Base-by-base conservation (phyloP, 768 basidiomycete species). In the Xerocomellus intermedius region DNA sequence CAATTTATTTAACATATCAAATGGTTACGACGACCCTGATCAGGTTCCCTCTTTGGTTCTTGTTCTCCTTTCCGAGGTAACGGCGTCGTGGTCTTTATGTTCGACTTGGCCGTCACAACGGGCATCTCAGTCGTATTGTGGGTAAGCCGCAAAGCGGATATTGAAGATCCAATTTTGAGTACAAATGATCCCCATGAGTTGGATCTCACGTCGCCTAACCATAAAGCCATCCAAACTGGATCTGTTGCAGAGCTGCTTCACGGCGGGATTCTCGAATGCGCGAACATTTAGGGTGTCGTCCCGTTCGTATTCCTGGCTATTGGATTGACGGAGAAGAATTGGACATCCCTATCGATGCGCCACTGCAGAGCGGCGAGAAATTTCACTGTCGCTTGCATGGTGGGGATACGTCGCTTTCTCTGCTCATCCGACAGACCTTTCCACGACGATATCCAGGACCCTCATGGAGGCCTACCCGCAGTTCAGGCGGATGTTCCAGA, bases 401-500 rank as follows among this genome's bases (percentile, higher is more conserved):
- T 32, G 38, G 52, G 50, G 54, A 46, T 67, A 68, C 48, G 16
- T 69, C 60, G 48, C 48, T 45, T 35, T 50, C 26, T 55, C 52
- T 21, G 48, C 63, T 21, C 57, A 62, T 48, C 57, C 46, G 28
- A 78, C 35, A 49, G 38, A 81, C 48, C 59, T 69, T 32, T 78
- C 78, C 2, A 67, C 77, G 2, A 58, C 63, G 28, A 76, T 85
- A 35, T 56, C 75, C 0, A 74, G 68, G 17, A 77, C 76, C 17
- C 60, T 82, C 36, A 64, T 84, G 17, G 54, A 77, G 55, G 71
- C 79, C 41, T 68, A 70, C 30, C 61, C 70, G 38, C 57, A 70
- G 16, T 67, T 83, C 52, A 68, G 73, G 42, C 79, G 82, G 32
- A 69, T 74, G 8, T 79, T 84, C 65, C 77, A 80, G 21, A 65